Conservation (phyloP, 495 filamentous ascomycete genomes). For the Aspergillus haitiensis region DNA sequence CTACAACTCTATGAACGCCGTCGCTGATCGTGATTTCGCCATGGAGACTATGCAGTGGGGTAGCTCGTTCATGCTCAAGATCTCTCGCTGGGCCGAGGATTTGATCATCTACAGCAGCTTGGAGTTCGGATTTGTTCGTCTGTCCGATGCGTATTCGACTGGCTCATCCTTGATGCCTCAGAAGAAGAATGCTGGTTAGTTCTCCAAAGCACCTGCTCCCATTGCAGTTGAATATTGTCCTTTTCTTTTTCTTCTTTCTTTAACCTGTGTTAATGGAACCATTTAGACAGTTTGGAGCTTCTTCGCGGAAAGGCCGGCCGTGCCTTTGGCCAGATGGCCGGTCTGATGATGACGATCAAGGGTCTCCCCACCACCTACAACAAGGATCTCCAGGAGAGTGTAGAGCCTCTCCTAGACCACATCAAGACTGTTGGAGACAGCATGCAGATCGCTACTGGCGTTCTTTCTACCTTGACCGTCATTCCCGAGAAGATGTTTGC, state of each 20-base stretch:
- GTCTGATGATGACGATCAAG: slow-evolving; percentile 85
- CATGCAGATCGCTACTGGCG: slow-evolving; percentile 82
- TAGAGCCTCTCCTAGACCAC: slow-evolving; percentile 84
- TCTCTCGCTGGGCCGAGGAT: slow-evolving; percentile 86
- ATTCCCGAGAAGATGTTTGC: slow-evolving; percentile 74
- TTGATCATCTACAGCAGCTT: slow-evolving; percentile 81
- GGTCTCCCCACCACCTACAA: slow-evolving; percentile 90
- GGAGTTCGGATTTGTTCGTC: slow-evolving; percentile 79
- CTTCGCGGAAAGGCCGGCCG: slow-evolving; percentile 84
- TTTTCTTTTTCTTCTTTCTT: background rate
- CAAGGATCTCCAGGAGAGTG: slow-evolving; percentile 90
- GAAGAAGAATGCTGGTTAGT: slow-evolving; percentile 61
- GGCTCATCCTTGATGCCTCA: slow-evolving; percentile 90
- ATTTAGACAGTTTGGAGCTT: slow-evolving; percentile 81
- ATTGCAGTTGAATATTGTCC: background rate
- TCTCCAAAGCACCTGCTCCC: background rate
- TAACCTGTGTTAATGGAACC: slow-evolving; percentile 20
- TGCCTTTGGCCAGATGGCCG: slow-evolving; percentile 84
- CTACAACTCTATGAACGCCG: slow-evolving; percentile 80
- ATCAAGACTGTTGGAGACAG: slow-evolving; percentile 85
- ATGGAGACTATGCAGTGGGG: slow-evolving; percentile 92
- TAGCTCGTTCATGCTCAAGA: slow-evolving; percentile 78
- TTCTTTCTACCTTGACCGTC: slow-evolving; percentile 64
- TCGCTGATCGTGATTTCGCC: slow-evolving; percentile 86
- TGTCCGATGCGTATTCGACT: slow-evolving; percentile 85